Conservation (phyloP, 768 basidiomycete genomes). For the Suillus plorans region DNA sequence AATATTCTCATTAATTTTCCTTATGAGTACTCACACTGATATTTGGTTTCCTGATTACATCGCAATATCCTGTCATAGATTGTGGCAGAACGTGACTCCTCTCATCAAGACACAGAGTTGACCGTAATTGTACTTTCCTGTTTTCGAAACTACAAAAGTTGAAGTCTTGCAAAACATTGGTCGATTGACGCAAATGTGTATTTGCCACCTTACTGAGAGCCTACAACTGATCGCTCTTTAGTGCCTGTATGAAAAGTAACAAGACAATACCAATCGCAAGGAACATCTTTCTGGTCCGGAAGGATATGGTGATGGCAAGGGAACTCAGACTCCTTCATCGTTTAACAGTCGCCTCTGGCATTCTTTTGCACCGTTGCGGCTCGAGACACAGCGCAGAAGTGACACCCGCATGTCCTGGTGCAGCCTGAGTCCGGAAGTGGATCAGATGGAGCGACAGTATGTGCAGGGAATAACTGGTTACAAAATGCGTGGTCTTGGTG, state of each 20-base stretch:
- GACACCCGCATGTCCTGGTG: neutral
- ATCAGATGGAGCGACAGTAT: neutral
- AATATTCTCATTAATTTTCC: neutral
- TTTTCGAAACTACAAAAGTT: too few relatives aligned
- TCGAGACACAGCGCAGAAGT: neutral
- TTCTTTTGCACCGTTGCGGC: too few relatives aligned
- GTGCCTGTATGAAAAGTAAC: neutral
- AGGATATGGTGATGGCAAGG: neutral
- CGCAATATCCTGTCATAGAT: neutral
- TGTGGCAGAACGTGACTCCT: neutral
- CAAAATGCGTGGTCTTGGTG: neutral
- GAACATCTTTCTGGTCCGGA: neutral
- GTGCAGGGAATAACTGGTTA: neutral
- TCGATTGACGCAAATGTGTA: neutral
- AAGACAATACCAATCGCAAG: neutral
- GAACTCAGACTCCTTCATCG: neutral
- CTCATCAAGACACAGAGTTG: neutral
- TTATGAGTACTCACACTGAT: neutral
- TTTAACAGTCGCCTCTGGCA: neutral
- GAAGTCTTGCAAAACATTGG: too few relatives aligned
- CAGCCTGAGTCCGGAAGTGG: neutral
- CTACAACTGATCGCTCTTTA: neutral
- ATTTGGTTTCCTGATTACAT: neutral
- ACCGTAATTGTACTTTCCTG: neutral
- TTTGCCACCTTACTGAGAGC: neutral